A percentile compares a stretch with the other conserved stretches of the same genome.
These are phyloP conservation scores for Pelargonium exstipulatum DNA, from an alignment of 441 rosid genomes.

Conservation along the genomic window DNA sequence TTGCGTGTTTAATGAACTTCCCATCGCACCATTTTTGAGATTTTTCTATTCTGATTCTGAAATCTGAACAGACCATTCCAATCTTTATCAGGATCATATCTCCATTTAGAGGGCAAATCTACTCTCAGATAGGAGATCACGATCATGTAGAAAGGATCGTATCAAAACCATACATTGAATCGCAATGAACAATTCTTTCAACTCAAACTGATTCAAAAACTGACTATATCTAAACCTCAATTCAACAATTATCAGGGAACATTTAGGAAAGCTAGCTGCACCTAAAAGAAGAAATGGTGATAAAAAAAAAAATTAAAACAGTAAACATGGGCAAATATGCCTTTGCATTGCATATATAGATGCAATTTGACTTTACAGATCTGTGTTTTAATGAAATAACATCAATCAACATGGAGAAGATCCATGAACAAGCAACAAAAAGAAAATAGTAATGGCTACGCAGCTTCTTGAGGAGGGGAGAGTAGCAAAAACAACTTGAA, in stretches of 20 bases:
- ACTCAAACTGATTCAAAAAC: too few relatives aligned
- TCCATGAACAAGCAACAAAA: slow-evolving; percentile 4
- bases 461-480: background rate
- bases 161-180: too few relatives aligned
- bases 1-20: background rate
- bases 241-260: too few relatives aligned
- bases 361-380: background rate
- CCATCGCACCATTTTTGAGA: background rate
- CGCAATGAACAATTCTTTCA: too few relatives aligned
- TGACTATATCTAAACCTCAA: too few relatives aligned
- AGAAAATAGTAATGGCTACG: background rate
- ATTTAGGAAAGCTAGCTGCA: too few relatives aligned
- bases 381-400: background rate
- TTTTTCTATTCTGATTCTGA: slow-evolving; percentile 7
- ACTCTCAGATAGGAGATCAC: background rate
- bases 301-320: too few relatives aligned
- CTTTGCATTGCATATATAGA: background rate
- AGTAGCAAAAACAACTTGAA: slow-evolving; percentile 4
- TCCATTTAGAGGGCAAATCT: background rate
- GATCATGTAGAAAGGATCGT: too few relatives aligned
- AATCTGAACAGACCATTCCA: slow-evolving; percentile 10
- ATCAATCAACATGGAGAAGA: background rate
- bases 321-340: background rate
- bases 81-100: slow-evolving; percentile 1
- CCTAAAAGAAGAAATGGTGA: background rate